A percentile compares a stretch with the other conserved stretches of the same genome.
Evolutionary conservation across 306 rosid species (phyloP).

Genomic region (Ceratonia siliqua): DNA sequence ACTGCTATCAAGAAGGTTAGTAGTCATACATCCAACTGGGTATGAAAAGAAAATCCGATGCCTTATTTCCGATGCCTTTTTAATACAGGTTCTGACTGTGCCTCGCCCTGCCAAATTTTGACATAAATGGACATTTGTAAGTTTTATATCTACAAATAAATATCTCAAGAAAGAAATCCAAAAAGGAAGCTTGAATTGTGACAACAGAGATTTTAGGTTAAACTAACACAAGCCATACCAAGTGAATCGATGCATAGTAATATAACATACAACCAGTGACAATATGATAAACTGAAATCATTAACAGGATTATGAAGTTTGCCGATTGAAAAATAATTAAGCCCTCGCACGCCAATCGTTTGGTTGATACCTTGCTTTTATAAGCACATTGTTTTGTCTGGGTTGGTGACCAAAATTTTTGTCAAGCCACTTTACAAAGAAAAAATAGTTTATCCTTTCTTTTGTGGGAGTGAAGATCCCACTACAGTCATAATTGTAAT

Average conservation of each 20-base stretch:
- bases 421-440: not conserved
- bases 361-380: not conserved
- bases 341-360: not conserved
- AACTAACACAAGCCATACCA: not conserved
- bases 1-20: constrained; percentile 18
- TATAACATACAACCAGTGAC: constrained; percentile 5
- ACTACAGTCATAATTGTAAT: not conserved
- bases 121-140: constrained; percentile 8
- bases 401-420: not conserved
- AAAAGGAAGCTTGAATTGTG: not conserved
- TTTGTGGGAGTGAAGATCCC: not conserved
- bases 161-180: not conserved
- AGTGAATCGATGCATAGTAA: not conserved
- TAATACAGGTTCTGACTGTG: constrained; percentile 50
- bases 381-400: not conserved
- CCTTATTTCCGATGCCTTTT: constrained; percentile 77
- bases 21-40: constrained; percentile 31
- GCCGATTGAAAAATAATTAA: not conserved
- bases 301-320: not conserved
- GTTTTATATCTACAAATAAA: not conserved
- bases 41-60: constrained; percentile 25
- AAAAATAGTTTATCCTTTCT: not conserved
- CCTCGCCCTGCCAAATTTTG: constrained; percentile 62
- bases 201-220: not conserved
- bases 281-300: not conserved